Evolutionary conservation across 192 early-diverging fungal genomes (phyloP).

Genomic region (Mycoemilia scoparia): DNA sequence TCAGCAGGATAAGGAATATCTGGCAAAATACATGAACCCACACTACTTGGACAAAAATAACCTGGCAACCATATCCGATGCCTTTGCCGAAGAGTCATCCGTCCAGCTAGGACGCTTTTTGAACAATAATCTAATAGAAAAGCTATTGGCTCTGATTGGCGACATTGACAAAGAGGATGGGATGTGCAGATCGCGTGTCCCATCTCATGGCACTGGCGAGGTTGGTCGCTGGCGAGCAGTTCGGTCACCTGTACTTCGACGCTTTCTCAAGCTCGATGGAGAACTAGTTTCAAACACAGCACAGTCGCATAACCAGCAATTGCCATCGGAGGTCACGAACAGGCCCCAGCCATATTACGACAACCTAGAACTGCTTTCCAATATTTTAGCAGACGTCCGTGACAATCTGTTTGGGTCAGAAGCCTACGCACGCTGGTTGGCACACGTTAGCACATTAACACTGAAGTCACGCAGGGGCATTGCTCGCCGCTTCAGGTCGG

Average conservation of each 20-base stretch:
- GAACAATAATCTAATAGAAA: slow-evolving; percentile 16
- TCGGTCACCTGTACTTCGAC: slow-evolving; percentile 47
- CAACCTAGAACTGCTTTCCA: too few species aligned
- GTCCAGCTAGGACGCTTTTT: slow-evolving; percentile 48
- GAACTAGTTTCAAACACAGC: slow-evolving; percentile 1
- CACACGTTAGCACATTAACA: slow-evolving; percentile 31
- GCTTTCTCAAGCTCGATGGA: slow-evolving; percentile 33
- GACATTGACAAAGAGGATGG: slow-evolving; percentile 32
- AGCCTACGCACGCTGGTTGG: slow-evolving; percentile 43
- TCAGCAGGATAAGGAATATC: slow-evolving; percentile 24
- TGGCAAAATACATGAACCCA: slow-evolving; percentile 41
- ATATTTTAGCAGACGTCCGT: slow-evolving; percentile 17
- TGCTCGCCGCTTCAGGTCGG: slow-evolving; percentile 56
- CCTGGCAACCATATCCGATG: slow-evolving; percentile 34
- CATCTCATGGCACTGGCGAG: slow-evolving; percentile 40
- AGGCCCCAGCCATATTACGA: too few species aligned
- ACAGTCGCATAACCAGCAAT: too few species aligned
- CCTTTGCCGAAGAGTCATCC: slow-evolving; percentile 46
- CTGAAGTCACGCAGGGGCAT: slow-evolving; percentile 25
- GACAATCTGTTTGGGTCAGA: slow-evolving; percentile 30
- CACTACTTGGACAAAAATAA: slow-evolving; percentile 34
- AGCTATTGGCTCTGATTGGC: slow-evolving; percentile 14
- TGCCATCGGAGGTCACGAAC: too few species aligned
- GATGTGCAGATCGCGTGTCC: slow-evolving; percentile 13
- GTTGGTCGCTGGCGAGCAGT: slow-evolving; percentile 33